Conservation (phyloP, 441 rosid genomes). For the Pelargonium exstipulatum region DNA sequence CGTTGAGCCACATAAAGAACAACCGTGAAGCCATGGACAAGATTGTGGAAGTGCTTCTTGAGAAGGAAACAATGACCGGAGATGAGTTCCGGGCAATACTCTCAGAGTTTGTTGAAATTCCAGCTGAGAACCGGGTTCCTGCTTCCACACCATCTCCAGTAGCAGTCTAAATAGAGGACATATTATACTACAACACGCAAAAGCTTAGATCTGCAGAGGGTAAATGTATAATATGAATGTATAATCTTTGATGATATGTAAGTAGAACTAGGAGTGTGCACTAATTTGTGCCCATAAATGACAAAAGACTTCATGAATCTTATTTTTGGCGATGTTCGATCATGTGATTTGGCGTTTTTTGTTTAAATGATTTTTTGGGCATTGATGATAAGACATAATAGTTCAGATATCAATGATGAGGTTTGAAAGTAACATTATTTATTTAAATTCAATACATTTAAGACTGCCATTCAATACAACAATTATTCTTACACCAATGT, state of each 20-base stretch:
- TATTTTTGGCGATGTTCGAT: background rate
- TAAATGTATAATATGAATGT: background rate
- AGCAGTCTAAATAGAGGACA: slow-evolving; percentile 33
- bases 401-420: no score
- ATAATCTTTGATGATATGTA: background rate
- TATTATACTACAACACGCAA: slow-evolving; percentile 7
- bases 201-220: background rate
- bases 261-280: background rate
- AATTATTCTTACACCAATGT: no score
- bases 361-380: no score
- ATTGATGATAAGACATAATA: no score
- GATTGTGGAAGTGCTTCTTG: slow-evolving; percentile 84
- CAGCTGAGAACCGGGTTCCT: slow-evolving; percentile 63
- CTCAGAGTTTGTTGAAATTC: slow-evolving; percentile 82
- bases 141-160: slow-evolving; percentile 52
- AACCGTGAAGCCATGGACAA: slow-evolving; percentile 96
- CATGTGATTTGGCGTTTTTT: background rate
- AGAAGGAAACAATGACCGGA: slow-evolving; percentile 79
- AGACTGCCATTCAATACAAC: no score
- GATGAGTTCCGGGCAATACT: slow-evolving; percentile 89
- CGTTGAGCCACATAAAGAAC: slow-evolving; percentile 63
- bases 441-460: no score
- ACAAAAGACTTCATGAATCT: background rate
- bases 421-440: no score
- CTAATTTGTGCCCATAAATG: background rate